Evolutionary conservation across 2,329 filamentous ascomycete species (phyloP), one percentile per base, ranked within the genome.

Genomic region (Colletotrichum melonis): DNA sequence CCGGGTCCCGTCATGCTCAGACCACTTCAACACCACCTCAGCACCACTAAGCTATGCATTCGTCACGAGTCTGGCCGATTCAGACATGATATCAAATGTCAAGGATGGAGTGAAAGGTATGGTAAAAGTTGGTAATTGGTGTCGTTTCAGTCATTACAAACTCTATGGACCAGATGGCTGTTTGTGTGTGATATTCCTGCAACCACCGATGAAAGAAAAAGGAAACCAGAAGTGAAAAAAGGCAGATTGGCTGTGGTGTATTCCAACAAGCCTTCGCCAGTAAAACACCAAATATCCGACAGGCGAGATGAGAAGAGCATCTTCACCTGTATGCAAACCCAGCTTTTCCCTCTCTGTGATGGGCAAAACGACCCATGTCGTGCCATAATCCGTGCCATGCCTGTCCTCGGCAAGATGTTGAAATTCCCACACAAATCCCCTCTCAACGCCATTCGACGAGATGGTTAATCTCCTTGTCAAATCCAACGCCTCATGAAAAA

Each of bases 131-230:
- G 22, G 67, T 66, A 57, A 64, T 56, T 63, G 32, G 59, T 56
- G 67, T 73, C 71, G 56, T 73, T 28, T 62, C 71, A 56, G 60
- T 73, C 67, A 57, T 71, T 66, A 69, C 66, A 32, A 32, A 28
- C 63, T 66, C 60, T 65, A 56, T 73, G 52, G 24, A 28, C 38
- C 38, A 42, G 38, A 42, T 16, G 38, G 38, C 14, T 28, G 22
- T 46, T 22, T 56, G 55, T 62, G 55, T 70, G 59, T 63, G 67
- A 60, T 66, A 73, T 73, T 73, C 71, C 67, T 66, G 70, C 67
- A 63, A 42, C 67, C 35, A 26, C 55, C 46, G 32, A 52, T 26
- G 9, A 22, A 28, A 38, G 11, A 1, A 38, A 2, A 28, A 64
- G 3, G 11, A 57, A 22, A 11, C 2, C 5, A 56, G 2, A 28